Percentiles rank a stretch among this genome's conserved stretches.
phyloP scores from a whole-genome alignment of 106 monocot genomes.

The Ottelia alismoides region DNA sequence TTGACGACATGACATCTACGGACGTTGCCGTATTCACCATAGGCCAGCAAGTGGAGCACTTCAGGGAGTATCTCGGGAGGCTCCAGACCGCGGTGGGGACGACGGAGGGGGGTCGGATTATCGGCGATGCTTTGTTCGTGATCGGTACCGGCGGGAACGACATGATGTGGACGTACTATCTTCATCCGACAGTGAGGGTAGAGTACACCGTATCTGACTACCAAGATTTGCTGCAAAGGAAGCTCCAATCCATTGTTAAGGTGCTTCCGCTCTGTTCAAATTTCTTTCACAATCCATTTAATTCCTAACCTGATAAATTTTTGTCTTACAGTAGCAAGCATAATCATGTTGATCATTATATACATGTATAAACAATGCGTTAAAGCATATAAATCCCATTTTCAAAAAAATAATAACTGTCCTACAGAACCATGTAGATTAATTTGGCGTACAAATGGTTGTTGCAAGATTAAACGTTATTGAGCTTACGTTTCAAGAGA shows the following conservation, averaged over 20 bases:
- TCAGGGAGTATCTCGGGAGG: not conserved
- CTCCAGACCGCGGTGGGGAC: not conserved
- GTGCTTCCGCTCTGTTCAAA: too few relatives aligned
- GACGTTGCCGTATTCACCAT: slow-evolving; percentile 1
- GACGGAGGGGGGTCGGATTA: not conserved
- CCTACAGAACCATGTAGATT: too few relatives aligned
- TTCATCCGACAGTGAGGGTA: not conserved
- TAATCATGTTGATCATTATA: too few relatives aligned
- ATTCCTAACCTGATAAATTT: too few relatives aligned
- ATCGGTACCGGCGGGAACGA: slow-evolving; percentile 3
- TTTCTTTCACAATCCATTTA: too few relatives aligned
- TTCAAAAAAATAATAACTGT: too few relatives aligned
- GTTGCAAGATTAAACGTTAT: too few relatives aligned
- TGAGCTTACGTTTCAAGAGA: too few relatives aligned
- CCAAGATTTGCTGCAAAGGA: not conserved
- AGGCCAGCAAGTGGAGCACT: not conserved
- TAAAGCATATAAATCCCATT: too few relatives aligned
- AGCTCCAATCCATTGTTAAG: not conserved
- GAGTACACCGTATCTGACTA: not conserved
- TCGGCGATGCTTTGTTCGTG: not conserved
- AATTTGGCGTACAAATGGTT: too few relatives aligned
- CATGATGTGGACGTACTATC: not conserved
- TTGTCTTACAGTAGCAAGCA: too few relatives aligned
- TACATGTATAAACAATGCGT: too few relatives aligned
- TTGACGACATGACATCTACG: slow-evolving; percentile 2